Evolutionary conservation across 2,329 filamentous ascomycete species (phyloP).

Genomic region (Xylaria sp.): DNA sequence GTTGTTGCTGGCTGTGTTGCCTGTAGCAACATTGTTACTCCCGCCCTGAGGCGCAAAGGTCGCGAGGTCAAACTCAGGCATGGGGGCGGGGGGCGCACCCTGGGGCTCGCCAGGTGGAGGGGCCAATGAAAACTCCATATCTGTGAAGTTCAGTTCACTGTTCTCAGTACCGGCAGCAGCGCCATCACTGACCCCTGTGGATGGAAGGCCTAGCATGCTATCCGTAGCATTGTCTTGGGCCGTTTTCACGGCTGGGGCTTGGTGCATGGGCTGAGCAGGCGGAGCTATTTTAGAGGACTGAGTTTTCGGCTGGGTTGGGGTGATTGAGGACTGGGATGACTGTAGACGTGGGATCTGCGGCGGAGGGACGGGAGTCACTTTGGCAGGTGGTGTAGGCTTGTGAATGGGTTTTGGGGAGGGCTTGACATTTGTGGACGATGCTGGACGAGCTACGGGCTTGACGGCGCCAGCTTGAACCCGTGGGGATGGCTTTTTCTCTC

Average conservation of each 20-base stretch:
- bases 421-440: conserved; percentile 36
- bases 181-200: conserved; percentile 22
- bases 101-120: conserved; percentile 45
- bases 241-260: conserved; percentile 29
- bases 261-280: conserved; percentile 22
- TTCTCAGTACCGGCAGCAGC: conserved; percentile 30
- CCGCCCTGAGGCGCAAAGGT: conserved; percentile 46
- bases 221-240: conserved; percentile 33
- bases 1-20: conserved; percentile 22
- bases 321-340: conserved; percentile 29
- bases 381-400: conserved; percentile 33
- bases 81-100: conserved; percentile 41
- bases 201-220: conserved; percentile 24
- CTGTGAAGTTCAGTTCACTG: conserved; percentile 57
- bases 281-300: conserved; percentile 19
- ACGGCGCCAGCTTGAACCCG: conserved; percentile 34
- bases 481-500: conserved; percentile 37
- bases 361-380: conserved; percentile 37
- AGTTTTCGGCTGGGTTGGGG: conserved; percentile 28
- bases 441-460: conserved; percentile 27
- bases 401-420: conserved; percentile 37
- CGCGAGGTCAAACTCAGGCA: conserved; percentile 53
- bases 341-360: conserved; percentile 37
- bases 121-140: conserved; percentile 62
- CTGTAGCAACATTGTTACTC: background rate